These are phyloP conservation scores for Apiotrichum montevideense DNA, from an alignment of 1,284 basidiomycete genomes.

Conservation along the genomic window DNA sequence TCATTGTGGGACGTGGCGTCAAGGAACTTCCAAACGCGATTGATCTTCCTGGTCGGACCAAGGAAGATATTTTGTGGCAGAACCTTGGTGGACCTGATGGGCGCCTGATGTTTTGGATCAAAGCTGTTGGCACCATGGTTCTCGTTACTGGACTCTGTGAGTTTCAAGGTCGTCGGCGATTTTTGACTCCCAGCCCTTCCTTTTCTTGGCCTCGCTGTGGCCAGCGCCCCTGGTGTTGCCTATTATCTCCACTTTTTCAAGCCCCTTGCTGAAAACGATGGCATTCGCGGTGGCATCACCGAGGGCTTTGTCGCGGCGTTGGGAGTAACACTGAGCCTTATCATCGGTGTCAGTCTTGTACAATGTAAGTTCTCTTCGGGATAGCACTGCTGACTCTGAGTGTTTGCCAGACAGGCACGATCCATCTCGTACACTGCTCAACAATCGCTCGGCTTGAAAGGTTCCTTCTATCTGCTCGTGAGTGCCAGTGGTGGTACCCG, in stretches of 20 bases:
- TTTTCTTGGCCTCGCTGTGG: slow-evolving; percentile 59
- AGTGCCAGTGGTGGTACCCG: neutral
- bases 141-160: slow-evolving; percentile 58
- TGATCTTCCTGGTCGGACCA: slow-evolving; percentile 66
- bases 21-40: slow-evolving; percentile 59
- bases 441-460: slow-evolving; percentile 59
- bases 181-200: slow-evolving; percentile 55
- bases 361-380: slow-evolving; percentile 52
- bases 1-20: slow-evolving; percentile 65
- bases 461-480: slow-evolving; percentile 60
- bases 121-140: slow-evolving; percentile 52
- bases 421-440: slow-evolving; percentile 59
- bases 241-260: slow-evolving; percentile 63
- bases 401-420: slow-evolving; percentile 48
- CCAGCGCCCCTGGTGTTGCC: slow-evolving; percentile 60
- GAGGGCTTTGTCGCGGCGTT: slow-evolving; percentile 63
- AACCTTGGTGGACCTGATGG: slow-evolving; percentile 60
- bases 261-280: slow-evolving; percentile 52
- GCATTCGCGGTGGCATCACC: slow-evolving; percentile 57
- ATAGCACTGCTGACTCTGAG: slow-evolving; percentile 8
- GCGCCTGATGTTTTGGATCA: slow-evolving; percentile 55
- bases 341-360: slow-evolving; percentile 54
- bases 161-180: slow-evolving; percentile 35
- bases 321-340: slow-evolving; percentile 56
- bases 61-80: slow-evolving; percentile 73